Percentiles rank a stretch among this genome's conserved stretches.
Evolutionary conservation across 441 rosid genomes (phyloP).

Genomic region (Mallotus repandus): DNA sequence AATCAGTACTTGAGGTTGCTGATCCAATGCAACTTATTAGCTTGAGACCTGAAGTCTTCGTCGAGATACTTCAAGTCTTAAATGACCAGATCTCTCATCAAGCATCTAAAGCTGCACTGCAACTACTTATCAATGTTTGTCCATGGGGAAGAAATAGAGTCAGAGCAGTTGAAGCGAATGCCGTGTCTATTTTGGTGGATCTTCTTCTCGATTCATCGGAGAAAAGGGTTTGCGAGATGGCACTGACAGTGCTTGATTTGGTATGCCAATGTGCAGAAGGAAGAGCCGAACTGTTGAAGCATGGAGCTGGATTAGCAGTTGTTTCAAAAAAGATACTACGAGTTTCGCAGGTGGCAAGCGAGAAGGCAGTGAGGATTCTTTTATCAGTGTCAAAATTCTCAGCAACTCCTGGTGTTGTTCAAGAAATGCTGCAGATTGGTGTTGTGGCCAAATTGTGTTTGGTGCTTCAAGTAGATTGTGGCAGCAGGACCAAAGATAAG

Average conservation of each 20-base stretch:
- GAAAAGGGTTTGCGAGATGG: constrained; percentile 59
- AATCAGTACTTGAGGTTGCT: constrained; percentile 55
- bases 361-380: constrained; percentile 69
- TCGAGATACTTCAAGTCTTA: constrained; percentile 49
- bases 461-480: constrained; percentile 63
- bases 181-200: constrained; percentile 54
- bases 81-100: constrained; percentile 59
- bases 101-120: constrained; percentile 64
- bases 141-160: constrained; percentile 69
- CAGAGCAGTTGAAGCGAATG: constrained; percentile 57
- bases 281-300: constrained; percentile 65
- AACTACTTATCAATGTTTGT: constrained; percentile 43
- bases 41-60: constrained; percentile 42
- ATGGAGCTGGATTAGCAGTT: constrained; percentile 70
- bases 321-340: constrained; percentile 82
- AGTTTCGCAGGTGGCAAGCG: constrained; percentile 66
- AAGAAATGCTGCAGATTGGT: constrained; percentile 78
- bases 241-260: constrained; percentile 49
- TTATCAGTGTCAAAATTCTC: constrained; percentile 58
- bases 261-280: constrained; percentile 77
- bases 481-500: constrained; percentile 52
- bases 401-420: constrained; percentile 42
- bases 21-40: constrained; percentile 52
- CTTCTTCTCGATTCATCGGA: constrained; percentile 59
- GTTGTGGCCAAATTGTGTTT: constrained; percentile 74